These are phyloP conservation scores for Oenanthe sinensis DNA, from an alignment of 129 eudicot species.

Conservation along the genomic window DNA sequence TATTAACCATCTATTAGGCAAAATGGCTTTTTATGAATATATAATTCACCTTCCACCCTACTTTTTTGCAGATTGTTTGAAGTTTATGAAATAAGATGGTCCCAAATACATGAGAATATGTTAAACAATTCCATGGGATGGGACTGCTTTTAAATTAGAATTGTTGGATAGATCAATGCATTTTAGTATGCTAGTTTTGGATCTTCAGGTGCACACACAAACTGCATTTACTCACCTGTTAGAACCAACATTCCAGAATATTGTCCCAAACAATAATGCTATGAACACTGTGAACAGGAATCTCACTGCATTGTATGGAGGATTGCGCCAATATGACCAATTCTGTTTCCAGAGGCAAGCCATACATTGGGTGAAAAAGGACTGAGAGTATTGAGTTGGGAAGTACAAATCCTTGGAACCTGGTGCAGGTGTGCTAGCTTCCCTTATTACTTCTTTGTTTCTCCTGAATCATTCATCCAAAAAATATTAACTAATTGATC, in stretches of 20 bases:
- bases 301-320: slow-evolving; percentile 86
- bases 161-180: not conserved
- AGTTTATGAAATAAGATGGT: too few species aligned
- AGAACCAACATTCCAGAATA: slow-evolving; percentile 79
- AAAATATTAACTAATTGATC: not conserved
- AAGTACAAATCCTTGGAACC: slow-evolving; percentile 65
- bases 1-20: too few species aligned
- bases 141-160: not conserved
- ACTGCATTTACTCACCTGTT: slow-evolving; percentile 30
- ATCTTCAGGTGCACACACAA: not conserved
- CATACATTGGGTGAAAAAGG: slow-evolving; percentile 61
- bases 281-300: slow-evolving; percentile 61
- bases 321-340: slow-evolving; percentile 86
- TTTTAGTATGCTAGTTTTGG: not conserved
- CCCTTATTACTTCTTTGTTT: slow-evolving; percentile 64
- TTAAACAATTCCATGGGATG: too few species aligned
- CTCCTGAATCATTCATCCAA: slow-evolving; percentile 36
- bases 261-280: slow-evolving; percentile 77
- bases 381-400: slow-evolving; percentile 54
- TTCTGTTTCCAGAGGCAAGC: slow-evolving; percentile 97
- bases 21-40: too few species aligned
- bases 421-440: slow-evolving; percentile 54
- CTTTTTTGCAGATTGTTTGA: too few species aligned
- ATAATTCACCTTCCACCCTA: too few species aligned
- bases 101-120: too few species aligned